Percentiles rank a stretch among this genome's conserved stretches.
phyloP scores from a whole-genome alignment of 176 grass and related monocot genomes.

The Carex pumila region DNA sequence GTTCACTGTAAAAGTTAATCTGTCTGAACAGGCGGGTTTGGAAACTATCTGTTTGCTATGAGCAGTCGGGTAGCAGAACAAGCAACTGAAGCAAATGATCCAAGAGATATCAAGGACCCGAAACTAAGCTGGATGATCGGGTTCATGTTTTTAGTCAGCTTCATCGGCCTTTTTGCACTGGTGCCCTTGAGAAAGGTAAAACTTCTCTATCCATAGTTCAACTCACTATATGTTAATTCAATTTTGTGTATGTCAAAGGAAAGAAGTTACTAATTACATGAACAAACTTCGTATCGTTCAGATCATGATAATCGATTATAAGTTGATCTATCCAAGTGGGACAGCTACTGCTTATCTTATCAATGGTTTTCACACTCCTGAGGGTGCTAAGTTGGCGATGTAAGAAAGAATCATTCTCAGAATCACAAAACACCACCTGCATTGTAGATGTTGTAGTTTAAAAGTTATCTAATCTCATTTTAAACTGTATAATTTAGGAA shows the following conservation, averaged over 20 bases:
- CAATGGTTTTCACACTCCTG: conserved; percentile 77
- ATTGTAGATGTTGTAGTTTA: background rate
- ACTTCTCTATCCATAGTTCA: background rate
- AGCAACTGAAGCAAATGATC: conserved; percentile 54
- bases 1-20: background rate
- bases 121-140: conserved; percentile 88
- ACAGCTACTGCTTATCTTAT: conserved; percentile 84
- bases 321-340: conserved; percentile 79
- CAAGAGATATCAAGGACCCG: conserved; percentile 69
- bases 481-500: conserved; percentile 43
- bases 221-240: background rate
- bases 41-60: conserved; percentile 82
- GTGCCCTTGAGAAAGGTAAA: conserved; percentile 87
- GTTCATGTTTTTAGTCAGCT: conserved; percentile 82
- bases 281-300: conserved; percentile 18
- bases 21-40: conserved; percentile 57
- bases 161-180: conserved; percentile 70
- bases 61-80: conserved; percentile 62
- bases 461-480: background rate
- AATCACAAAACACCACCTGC: background rate
- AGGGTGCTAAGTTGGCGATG: conserved; percentile 55
- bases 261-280: background rate
- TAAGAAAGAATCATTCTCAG: conserved; percentile 5
- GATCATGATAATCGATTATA: conserved; percentile 91
- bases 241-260: background rate